A percentile compares a stretch with the other conserved stretches of the same genome.
These are phyloP conservation scores for Auricularia cornea DNA, from an alignment of 768 basidiomycete genomes.

Conservation along the genomic window DNA sequence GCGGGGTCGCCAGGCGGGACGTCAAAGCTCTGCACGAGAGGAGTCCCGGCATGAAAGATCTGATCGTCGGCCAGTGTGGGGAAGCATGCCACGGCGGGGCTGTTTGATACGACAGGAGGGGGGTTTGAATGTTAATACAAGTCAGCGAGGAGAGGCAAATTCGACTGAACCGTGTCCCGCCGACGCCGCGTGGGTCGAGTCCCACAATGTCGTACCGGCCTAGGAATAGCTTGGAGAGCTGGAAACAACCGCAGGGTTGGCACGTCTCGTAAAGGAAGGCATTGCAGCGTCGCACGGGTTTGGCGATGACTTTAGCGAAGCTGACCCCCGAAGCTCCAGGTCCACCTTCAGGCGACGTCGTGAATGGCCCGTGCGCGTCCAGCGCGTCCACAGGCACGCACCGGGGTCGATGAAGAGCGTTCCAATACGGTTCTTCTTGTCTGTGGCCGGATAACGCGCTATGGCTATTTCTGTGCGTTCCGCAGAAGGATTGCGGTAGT, in stretches of 20 bases:
- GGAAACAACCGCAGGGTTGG: not conserved
- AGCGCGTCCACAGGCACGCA: not conserved
- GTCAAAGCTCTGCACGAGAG: slow-evolving; percentile 8
- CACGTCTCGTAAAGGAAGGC: too few species aligned
- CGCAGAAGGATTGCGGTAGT: not conserved
- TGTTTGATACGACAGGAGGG: not conserved
- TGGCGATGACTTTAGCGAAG: not conserved
- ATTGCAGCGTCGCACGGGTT: not conserved
- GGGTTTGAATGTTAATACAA: not conserved
- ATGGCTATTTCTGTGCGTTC: not conserved
- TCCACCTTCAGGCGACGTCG: not conserved
- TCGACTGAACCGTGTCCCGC: slow-evolving; percentile 4
- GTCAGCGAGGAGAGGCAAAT: too few species aligned
- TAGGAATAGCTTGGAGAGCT: not conserved
- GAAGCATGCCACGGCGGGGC: slow-evolving; percentile 8
- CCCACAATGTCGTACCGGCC: slow-evolving; percentile 11
- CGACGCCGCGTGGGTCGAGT: slow-evolving; percentile 12
- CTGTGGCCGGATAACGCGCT: not conserved
- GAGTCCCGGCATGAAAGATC: slow-evolving; percentile 5
- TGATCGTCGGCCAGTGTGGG: not conserved
- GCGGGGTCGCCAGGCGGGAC: slow-evolving; percentile 4
- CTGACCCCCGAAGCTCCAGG: not conserved
- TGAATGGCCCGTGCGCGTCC: not conserved
- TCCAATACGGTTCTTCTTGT: not conserved
- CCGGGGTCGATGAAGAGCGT: not conserved